A percentile compares a stretch with the other conserved stretches of the same genome.
These are phyloP conservation scores for Neoscytalidium dimidiatum DNA, from an alignment of 2,329 filamentous ascomycete species.

Conservation along the genomic window DNA sequence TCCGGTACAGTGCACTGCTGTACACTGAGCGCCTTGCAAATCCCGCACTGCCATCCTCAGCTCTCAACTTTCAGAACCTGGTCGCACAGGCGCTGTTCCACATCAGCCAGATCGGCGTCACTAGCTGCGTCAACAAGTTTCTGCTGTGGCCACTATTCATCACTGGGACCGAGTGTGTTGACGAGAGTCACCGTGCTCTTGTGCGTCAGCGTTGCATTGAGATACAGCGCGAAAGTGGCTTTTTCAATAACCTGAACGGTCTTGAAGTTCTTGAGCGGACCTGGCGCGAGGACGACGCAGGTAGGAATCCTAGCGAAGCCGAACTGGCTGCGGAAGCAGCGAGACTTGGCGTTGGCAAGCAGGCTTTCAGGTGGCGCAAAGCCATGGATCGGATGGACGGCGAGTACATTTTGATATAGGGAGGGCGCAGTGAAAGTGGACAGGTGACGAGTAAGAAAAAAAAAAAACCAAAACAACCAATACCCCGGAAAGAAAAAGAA, in stretches of 20 bases:
- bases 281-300: constrained; percentile 63
- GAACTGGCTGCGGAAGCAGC: constrained; percentile 24
- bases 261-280: constrained; percentile 83
- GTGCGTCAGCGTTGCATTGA: constrained; percentile 80
- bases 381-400: constrained; percentile 54
- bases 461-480: background rate
- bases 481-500: background rate
- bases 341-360: constrained; percentile 33
- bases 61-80: constrained; percentile 79
- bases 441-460: background rate
- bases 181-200: constrained; percentile 74
- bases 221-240: constrained; percentile 85
- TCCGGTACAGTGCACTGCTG: constrained; percentile 83
- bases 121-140: constrained; percentile 78
- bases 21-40: constrained; percentile 87
- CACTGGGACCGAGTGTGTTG: constrained; percentile 84
- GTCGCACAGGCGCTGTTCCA: constrained; percentile 83
- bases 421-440: background rate
- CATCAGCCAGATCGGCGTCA: constrained; percentile 74
- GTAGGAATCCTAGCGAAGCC: constrained; percentile 23
- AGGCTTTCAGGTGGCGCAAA: constrained; percentile 51
- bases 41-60: constrained; percentile 69
- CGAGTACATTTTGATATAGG: constrained; percentile 54
- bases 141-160: constrained; percentile 93
- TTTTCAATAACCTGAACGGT: constrained; percentile 88